These are phyloP conservation scores for Fusarium nelsonii DNA, from an alignment of 2,329 filamentous ascomycete species.

Conservation along the genomic window DNA sequence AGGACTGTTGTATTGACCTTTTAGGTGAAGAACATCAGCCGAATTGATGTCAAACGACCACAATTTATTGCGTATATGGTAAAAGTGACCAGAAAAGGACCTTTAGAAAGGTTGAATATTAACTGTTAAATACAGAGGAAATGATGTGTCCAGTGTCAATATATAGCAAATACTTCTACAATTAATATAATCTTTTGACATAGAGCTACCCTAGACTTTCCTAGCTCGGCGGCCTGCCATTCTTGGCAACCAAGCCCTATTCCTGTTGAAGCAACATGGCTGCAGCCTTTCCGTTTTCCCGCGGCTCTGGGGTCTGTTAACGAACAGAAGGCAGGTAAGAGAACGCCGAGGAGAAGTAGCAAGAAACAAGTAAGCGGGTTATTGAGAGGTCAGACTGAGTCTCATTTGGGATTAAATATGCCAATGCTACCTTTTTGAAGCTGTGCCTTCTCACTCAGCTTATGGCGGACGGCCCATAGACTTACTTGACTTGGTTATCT, in stretches of 20 bases:
- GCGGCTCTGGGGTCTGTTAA: background rate
- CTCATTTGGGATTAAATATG: background rate
- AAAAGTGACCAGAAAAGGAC: too few species aligned
- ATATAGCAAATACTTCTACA: background rate
- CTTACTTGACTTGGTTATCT: conserved; percentile 13
- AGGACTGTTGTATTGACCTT: too few species aligned
- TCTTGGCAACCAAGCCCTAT: conserved; percentile 13
- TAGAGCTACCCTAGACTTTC: conserved; percentile 27
- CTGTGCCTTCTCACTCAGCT: conserved; percentile 34
- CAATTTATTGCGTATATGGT: too few species aligned
- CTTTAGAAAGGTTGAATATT: too few species aligned
- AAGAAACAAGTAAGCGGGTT: background rate
- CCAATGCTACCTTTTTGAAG: background rate
- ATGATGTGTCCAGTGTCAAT: background rate
- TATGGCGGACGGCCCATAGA: conserved; percentile 7
- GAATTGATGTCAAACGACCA: too few species aligned
- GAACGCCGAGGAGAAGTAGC: background rate
- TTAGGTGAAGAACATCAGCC: too few species aligned
- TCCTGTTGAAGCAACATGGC: conserved; percentile 17
- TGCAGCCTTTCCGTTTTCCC: conserved; percentile 1
- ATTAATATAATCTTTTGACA: background rate
- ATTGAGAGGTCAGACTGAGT: conserved; percentile 2
- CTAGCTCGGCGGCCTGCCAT: conserved; percentile 4
- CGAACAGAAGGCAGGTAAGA: background rate
- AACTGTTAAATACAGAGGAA: background rate